Evolutionary conservation across 2,329 filamentous ascomycete species (phyloP), one percentile per base, ranked within the genome.

Genomic region (Meredithiella fracta): DNA sequence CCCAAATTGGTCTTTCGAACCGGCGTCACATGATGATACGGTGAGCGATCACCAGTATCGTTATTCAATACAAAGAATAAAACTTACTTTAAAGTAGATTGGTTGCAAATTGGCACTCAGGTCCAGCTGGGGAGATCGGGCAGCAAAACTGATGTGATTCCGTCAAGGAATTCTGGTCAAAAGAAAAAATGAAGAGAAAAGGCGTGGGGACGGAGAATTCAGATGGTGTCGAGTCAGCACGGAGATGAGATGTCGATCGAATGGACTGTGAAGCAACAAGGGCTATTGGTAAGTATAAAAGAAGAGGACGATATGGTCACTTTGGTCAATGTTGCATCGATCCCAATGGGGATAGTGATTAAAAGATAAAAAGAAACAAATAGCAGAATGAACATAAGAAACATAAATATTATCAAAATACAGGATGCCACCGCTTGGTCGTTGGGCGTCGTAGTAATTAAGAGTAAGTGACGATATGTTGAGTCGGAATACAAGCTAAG

Each of bases 111-210:
- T 11, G 29, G 17, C 40, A 44, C 15, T 38, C 54, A 56, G 54
- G 34, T 22, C 54, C 54, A 56, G 54, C 54, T 51, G 54, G 47
- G 6, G 44, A 47, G 50, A 57, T 57, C 25, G 37, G 23, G 53
- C 55, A 53, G 51, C 50, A 53, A 40, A 53, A 50, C 50, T 53
- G 50, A 53, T 9, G 47, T 23, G 51, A 37, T 57, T 53, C 50
- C 51, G 51, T 53, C 51, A 53, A 53, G 51, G 51, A 53, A 53
- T 53, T 51, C 40, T 20, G 15, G 40, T 22, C 40, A 22, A 44
- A 44, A 38, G 37, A n/a, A 11, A 34, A 34, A 5, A 34, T 34
- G 29, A 34, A 34, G 29, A 34, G 29, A 34, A 34, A 34, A 34
- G n/a, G n/a, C 11, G 5, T 34, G 29, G 11, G 11, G 11, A 34